A percentile compares a stretch with the other conserved stretches of the same genome.
Evolutionary conservation across 805 yeast species (phyloP).

Genomic region (Barnettozyma salicaria): DNA sequence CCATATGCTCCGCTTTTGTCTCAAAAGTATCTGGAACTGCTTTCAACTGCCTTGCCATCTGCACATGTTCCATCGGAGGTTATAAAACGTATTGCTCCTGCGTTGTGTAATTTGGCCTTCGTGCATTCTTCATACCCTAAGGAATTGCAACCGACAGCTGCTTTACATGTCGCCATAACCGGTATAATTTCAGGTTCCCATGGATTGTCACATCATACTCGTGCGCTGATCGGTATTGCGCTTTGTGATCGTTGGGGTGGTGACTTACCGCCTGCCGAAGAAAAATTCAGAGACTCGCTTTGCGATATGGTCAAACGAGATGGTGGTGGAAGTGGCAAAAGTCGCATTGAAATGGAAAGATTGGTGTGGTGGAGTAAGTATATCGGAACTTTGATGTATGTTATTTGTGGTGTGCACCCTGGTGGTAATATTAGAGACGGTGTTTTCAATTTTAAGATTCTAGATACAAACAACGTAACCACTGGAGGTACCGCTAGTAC

Average conservation of each 20-base stretch:
- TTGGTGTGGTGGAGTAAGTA: conserved; percentile 69
- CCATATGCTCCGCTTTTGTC: conserved; percentile 68
- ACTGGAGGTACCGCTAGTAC: not conserved
- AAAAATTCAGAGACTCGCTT: conserved; percentile 37
- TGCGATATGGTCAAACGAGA: conserved; percentile 45
- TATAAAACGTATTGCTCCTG: conserved; percentile 55
- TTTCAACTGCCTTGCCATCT: conserved; percentile 51
- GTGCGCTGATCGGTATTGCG: conserved; percentile 69
- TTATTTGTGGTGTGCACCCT: conserved; percentile 75
- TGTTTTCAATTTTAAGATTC: conserved; percentile 40
- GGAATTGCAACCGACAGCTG: conserved; percentile 70
- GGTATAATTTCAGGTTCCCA: conserved; percentile 74
- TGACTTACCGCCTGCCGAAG: conserved; percentile 55
- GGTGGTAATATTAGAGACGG: conserved; percentile 71
- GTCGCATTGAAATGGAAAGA: conserved; percentile 37
- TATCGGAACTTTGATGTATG: conserved; percentile 68
- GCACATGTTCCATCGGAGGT: conserved; percentile 53
- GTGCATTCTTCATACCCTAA: conserved; percentile 73
- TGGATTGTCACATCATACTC: conserved; percentile 64
- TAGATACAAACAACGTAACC: not conserved
- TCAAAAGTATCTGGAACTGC: conserved; percentile 45
- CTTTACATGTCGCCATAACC: conserved; percentile 63
- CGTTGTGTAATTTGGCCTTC: conserved; percentile 67
- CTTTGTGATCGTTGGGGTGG: conserved; percentile 82
- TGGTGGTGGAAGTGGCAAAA: conserved; percentile 23